Base-by-base conservation (phyloP, 139 green algal species). In the Chlorella sorokiniana region DNA sequence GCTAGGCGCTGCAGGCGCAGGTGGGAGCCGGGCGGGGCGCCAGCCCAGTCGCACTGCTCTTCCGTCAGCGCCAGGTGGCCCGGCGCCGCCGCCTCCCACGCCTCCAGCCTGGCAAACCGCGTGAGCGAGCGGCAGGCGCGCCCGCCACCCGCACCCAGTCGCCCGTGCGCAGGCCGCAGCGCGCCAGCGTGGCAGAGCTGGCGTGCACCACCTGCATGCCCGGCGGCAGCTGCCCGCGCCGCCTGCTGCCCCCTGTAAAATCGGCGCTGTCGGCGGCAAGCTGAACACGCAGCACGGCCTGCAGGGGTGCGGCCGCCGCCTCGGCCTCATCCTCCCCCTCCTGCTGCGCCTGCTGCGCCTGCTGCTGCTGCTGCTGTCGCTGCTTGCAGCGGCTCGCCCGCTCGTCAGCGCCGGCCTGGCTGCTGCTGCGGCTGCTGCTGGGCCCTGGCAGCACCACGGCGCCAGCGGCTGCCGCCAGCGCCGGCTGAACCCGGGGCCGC, bases 401-500 rank as follows among this genome's bases (percentile, higher is more conserved):
- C 41, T 59, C 2, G 48, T 69, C 35, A 41, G 18, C 42, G 31
- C 42, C 61, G 54, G 29, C 23, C 25, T 65, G 25, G 27, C 18
- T 23, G 56, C 14, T 63, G 64, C 41, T 62, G 5, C 40, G 67
- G 51, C 54, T 81, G n/a, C 40, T 65, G 44, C 45, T 33, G 33
- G 35, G 14, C 25, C 2, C 33, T n/a, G 42, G 52, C 22, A 1
- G 65, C 75, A 44, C 71, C 68, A 38, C 69, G 52, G n/a, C 54
- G 56, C 48, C 86, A 38, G 69, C 38, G 3, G 61, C 75, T 68
- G 75, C 51, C 48, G 35, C n/a, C n/a, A 9, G 72, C 22, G 38
- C 25, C 37, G 41, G 14, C 74, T 40, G 64, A 44, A 81, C 31
- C 14, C 93, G 80, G 4, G 87, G 86, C 27, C 93, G 90, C 4